phyloP scores from a whole-genome alignment of 495 filamentous ascomycete genomes.

The Lasiosphaeriaceae sp. region DNA sequence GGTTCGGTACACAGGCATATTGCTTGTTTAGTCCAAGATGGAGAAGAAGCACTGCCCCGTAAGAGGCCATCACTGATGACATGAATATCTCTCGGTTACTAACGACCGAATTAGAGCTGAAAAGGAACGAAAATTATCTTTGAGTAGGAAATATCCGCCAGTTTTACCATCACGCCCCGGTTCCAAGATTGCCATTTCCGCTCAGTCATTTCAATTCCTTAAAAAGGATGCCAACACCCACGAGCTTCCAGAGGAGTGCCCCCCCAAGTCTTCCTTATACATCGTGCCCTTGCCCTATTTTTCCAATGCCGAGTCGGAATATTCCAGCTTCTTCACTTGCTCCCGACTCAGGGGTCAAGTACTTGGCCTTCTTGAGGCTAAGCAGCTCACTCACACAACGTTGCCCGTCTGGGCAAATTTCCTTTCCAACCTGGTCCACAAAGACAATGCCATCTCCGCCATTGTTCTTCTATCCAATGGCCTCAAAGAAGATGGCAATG shows the following conservation, averaged over 20 bases:
- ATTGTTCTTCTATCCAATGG: not conserved
- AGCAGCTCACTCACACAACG: not conserved
- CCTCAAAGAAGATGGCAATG: not conserved
- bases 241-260: not conserved
- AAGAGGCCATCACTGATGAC: not conserved
- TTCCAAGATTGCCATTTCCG: not conserved
- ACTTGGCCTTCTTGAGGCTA: constrained; percentile 2
- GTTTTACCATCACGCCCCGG: not conserved
- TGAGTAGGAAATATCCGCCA: not conserved
- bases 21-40: not conserved
- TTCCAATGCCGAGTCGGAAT: not conserved
- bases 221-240: not conserved
- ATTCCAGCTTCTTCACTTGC: not conserved
- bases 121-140: not conserved
- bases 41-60: not conserved
- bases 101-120: not conserved
- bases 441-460: not conserved
- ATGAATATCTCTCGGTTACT: not conserved
- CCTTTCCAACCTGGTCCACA: constrained; percentile 7
- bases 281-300: constrained; percentile 5
- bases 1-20: not conserved
- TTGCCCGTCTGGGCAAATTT: constrained; percentile 6
- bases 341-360: not conserved
- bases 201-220: not conserved
- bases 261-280: not conserved